Percentiles rank a stretch among this genome's conserved stretches.
These are phyloP conservation scores for Komagataea norvegica DNA, from an alignment of 1,139 yeast species.

Conservation along the genomic window DNA sequence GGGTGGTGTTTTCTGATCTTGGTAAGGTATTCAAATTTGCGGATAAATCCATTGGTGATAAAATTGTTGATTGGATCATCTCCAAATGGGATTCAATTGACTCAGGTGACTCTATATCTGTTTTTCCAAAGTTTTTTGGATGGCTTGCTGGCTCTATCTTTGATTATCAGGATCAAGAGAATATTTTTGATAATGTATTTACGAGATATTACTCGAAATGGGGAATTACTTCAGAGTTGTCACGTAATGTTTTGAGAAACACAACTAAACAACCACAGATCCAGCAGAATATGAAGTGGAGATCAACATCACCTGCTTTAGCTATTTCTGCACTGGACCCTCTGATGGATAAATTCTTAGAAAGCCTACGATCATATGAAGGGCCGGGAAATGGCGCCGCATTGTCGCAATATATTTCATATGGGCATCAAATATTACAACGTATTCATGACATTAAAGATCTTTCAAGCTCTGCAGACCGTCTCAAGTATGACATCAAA, in stretches of 20 bases:
- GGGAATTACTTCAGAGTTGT: constrained; percentile 2
- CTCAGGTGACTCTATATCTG: constrained; percentile 13
- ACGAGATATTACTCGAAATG: constrained; percentile 12
- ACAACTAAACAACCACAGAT: not conserved
- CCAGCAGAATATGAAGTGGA: not conserved
- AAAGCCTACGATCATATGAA: constrained; percentile 6
- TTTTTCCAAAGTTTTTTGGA: constrained; percentile 34
- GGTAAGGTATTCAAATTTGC: constrained; percentile 32
- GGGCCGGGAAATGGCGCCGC: not conserved
- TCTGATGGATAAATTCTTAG: constrained; percentile 9
- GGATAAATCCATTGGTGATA: constrained; percentile 22
- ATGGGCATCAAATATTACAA: constrained; percentile 17
- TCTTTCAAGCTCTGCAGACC: constrained; percentile 15
- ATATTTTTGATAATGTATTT: constrained; percentile 9
- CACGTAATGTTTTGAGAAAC: constrained; percentile 11
- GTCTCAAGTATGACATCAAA: constrained; percentile 18
- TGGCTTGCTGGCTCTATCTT: constrained; percentile 39
- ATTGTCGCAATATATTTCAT: constrained; percentile 8
- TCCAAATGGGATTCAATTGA: constrained; percentile 37
- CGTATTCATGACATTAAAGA: constrained; percentile 8
- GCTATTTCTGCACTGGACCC: constrained; percentile 6
- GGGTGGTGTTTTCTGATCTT: constrained; percentile 44
- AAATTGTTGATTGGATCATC: constrained; percentile 44
- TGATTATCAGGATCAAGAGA: constrained; percentile 1
- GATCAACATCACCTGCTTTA: constrained; percentile 8